Evolutionary conservation across 345 rosid genomes (phyloP), one percentile per base, ranked within the genome.

Genomic region (Passiflora organensis): DNA sequence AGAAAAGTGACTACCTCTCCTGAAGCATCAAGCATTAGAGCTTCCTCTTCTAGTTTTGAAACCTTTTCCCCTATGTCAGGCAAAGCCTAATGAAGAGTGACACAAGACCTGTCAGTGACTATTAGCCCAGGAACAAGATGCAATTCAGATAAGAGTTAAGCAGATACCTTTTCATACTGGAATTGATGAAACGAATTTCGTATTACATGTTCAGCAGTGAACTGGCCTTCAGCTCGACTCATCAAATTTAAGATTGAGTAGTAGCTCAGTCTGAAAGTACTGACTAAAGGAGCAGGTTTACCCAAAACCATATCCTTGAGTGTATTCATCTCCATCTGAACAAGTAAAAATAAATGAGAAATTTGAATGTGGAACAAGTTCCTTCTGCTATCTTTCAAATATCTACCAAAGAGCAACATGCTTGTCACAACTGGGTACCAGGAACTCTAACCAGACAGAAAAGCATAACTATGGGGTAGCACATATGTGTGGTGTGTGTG

Each of bases 141-240:
- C 28, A 53, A 62, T 32, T 59, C 17, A 41, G 44, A 57, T 20
- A 42, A 37, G 46, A 45, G n/a, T 32, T 20, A 11, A 44, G 12
- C 65, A 37, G 16, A 74, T 63, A 93, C 99, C 97, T 93, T 93
- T 65, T 93, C 97, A 61, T 93, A 72, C 70, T 93, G 99, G 67
- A 89, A 93, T 62, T 93, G 99, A 65, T 93, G 99, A 74, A 89
- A 93, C 23, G 99, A 93, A 67, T 93, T 88, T 73, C 59, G 81
- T 71, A 93, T 89, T 49, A 89, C 96, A 73, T 86, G 91, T 74
- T 93, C 99, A 56, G 99, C 97, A 54, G 95, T 84, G 63, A 93
- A 86, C 76, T 89, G 97, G 47, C 97, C 99, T 82, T 93, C 97
- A 5, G 97, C 97, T 53, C 97, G 99, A 77, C 97, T 93, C 91